Evolutionary conservation across 441 rosid genomes (phyloP).

Genomic region (Erysimum cheiri): DNA sequence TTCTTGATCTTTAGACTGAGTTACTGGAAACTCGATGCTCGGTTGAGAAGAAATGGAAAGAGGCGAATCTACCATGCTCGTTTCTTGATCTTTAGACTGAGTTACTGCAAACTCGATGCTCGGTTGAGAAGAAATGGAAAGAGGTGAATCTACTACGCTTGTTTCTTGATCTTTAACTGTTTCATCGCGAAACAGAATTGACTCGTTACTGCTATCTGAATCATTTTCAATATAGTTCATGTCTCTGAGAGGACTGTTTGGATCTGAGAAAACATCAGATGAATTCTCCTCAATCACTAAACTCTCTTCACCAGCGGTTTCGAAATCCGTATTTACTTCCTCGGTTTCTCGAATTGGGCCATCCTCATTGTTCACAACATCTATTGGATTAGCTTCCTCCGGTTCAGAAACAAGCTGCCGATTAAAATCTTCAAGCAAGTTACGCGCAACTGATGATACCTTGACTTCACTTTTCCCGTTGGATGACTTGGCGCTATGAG

Average conservation of each 20-base stretch:
- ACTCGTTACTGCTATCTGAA: constrained; percentile 44
- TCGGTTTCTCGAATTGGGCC: constrained; percentile 28
- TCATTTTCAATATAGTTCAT: constrained; percentile 66
- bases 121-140: constrained; percentile 60
- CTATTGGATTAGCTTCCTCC: constrained; percentile 33
- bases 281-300: constrained; percentile 62
- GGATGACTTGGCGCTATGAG: constrained; percentile 46
- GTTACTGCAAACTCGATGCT: constrained; percentile 39
- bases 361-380: constrained; percentile 31
- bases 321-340: constrained; percentile 26
- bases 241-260: constrained; percentile 60
- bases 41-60: constrained; percentile 60
- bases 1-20: constrained; percentile 19
- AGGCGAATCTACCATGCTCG: constrained; percentile 46
- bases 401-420: constrained; percentile 55
- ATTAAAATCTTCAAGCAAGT: constrained; percentile 74
- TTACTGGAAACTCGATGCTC: constrained; percentile 40
- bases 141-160: constrained; percentile 48
- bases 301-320: constrained; percentile 47
- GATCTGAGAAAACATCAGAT: constrained; percentile 55
- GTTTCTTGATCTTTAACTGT: constrained; percentile 36
- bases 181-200: constrained; percentile 27
- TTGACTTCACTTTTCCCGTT: constrained; percentile 40
- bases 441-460: constrained; percentile 62
- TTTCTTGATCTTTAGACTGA: constrained; percentile 31